Base-by-base conservation (phyloP, 1,284 basidiomycete genomes). In the Trametes versicolor region DNA sequence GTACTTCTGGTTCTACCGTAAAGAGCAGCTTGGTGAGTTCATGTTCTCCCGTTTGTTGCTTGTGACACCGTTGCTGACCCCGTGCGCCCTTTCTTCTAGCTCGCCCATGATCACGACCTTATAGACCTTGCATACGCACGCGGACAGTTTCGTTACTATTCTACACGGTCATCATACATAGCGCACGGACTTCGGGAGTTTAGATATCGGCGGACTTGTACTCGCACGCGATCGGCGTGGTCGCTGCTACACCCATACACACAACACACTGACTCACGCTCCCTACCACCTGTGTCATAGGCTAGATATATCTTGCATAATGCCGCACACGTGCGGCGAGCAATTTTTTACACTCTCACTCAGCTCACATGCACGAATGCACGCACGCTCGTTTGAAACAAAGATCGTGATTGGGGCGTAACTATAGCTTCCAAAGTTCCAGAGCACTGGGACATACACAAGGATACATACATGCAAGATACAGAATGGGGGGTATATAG, bases 1-100 rank as follows among this genome's bases (percentile, higher is more conserved):
- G 25, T 97, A 97, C 82, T 95, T 96, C 83, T 93, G 93, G 92
- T 96, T 97, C 87, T 97, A 94, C 78, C 89, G 93, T 75, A 93
- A 93, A 80, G 93, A 94, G 77, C 93, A 94, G 75, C 85, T 94
- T 66, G 76, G 90, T 91, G 74, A 63, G 88, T 79, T 9, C 17
- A 13, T 27, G 41, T 61, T 34, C n/a, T n/a, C 36, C 13, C 19
- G 15, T 17, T 27, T 34, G 0, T 25, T 6, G 15, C 27, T 13
- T 27, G 25, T 60, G 34, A 13, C 49, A 15, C 27, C n/a, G 25
- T 50, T 58, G n/a, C 62, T 66, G 4, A 64, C 59, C 36, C 53
- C 53, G 27, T 69, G 41, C 41, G 41, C 41, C 55, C 56, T 32
- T 69, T 36, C 34, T 55, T 34, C 52, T 7, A 81, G 80, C 80